Base-by-base conservation (phyloP, 169 alveolate genomes). In the Cryptosporidium andersoni region DNA sequence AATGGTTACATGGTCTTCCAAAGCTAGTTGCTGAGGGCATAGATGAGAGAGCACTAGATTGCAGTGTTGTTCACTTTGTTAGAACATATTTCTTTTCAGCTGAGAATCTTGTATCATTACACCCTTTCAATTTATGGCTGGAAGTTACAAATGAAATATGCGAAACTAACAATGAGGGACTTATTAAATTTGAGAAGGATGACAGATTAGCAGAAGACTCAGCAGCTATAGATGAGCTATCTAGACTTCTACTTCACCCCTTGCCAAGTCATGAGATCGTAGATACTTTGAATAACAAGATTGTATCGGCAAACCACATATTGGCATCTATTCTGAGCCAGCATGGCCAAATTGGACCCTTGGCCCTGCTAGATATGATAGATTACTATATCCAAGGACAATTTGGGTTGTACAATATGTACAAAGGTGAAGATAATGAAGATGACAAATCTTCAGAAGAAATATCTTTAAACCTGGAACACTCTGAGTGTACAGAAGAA, bases 61-160 rank as follows among this genome's bases (percentile, higher is more conserved):
- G 55, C 55, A 49, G 55, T 49, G 55, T 49, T 49, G 12, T 49
- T 8, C 55, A 49, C 55, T 49, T 49, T 49, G 55, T 49, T 8
- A 49, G 12, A 49, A 49, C 55, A 9, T 49, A 9, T 49, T 49
- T 49, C 1, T 49, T 49, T 49, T 49, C 55, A 9, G 55, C 55
- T 9, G 55, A 49, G 12, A 49, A 49, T 49, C 12, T 49, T 49
- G 14, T 49, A 9, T 49, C 55, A 9, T 9, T 49, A 9, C 12
- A 49, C 55, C 55, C 55, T 49, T 49, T 49, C 12, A 49, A 49
- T 49, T 49, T 12, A 49, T 49, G 55, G 55, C 55, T 49, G 8
- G 1, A 49, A 49, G 8, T 9, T 49, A 12, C 55, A 12, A 49
- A 12, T 49, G 55, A 49, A 49, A 49, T 9, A 8, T 49, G 8